phyloP scores from a whole-genome alignment of 306 rosid species.

The Quercus cerris region DNA sequence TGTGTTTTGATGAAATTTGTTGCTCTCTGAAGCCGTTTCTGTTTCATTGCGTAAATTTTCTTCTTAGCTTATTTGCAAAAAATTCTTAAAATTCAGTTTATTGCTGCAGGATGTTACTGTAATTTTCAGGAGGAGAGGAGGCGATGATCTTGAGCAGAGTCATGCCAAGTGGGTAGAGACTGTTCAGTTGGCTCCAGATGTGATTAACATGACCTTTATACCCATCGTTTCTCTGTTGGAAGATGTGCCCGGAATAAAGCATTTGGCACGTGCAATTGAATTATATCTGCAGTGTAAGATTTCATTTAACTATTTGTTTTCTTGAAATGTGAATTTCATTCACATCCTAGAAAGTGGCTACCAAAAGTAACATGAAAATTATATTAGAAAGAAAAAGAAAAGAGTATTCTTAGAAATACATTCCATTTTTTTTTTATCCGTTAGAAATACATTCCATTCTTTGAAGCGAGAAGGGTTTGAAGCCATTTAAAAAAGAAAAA shows the following conservation, averaged over 20 bases:
- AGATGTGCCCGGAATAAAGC: conserved; percentile 77
- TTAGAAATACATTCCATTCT: neutral
- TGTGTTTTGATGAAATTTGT: neutral
- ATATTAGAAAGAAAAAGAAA: neutral
- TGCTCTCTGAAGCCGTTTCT: neutral
- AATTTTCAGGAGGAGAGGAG: conserved; percentile 97
- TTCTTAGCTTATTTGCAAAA: neutral
- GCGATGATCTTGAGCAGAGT: conserved; percentile 98
- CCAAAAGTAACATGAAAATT: neutral
- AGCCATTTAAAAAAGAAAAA: neutral
- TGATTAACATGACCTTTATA: conserved; percentile 90
- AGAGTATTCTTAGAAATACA: neutral
- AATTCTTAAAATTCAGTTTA: neutral
- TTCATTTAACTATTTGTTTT: conserved; percentile 14
- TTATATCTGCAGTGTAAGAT: conserved; percentile 87
- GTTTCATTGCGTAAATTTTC: conserved; percentile 11
- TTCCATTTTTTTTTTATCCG: too few species aligned
- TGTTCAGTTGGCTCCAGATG: conserved; percentile 79
- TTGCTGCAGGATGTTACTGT: conserved; percentile 90
- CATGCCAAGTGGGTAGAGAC: conserved; percentile 90
- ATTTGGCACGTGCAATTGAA: conserved; percentile 85
- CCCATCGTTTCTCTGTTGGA: conserved; percentile 91
- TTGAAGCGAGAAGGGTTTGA: neutral
- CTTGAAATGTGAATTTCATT: conserved; percentile 15
- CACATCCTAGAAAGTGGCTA: neutral